A percentile compares a stretch with the other conserved stretches of the same genome.
Conservation (phyloP, 495 filamentous ascomycete genomes). For the Neurospora discreta region DNA sequence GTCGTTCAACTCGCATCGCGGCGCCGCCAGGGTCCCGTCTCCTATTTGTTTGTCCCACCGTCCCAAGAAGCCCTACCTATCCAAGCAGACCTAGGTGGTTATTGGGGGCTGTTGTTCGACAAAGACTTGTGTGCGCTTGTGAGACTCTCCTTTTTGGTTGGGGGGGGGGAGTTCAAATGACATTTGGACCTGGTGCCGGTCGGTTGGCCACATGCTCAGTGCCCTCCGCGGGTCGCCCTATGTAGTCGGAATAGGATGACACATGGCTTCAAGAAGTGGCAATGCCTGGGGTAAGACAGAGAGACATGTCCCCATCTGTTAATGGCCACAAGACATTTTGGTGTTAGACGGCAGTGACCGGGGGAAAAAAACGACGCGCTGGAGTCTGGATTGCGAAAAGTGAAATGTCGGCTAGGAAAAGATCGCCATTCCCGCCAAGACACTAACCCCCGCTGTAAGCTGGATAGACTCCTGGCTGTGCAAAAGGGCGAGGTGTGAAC, state of each 20-base stretch:
- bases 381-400: neutral
- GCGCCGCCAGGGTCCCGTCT: neutral
- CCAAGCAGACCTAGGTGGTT: neutral
- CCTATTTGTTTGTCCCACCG: neutral
- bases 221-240: too few relatives aligned
- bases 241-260: neutral
- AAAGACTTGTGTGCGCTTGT: neutral
- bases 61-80: neutral
- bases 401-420: neutral
- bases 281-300: neutral
- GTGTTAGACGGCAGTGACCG: neutral
- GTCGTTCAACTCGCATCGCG: neutral
- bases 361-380: neutral
- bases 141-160: neutral
- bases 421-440: neutral
- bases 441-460: neutral
- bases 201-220: neutral
- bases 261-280: neutral
- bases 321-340: neutral
- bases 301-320: neutral
- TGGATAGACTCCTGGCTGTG: neutral
- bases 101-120: neutral
- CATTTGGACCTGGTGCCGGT: neutral
- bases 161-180: neutral
- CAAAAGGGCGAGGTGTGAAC: neutral